These are phyloP conservation scores for Mycena rebaudengoi DNA, from an alignment of 768 basidiomycete species.

Conservation along the genomic window DNA sequence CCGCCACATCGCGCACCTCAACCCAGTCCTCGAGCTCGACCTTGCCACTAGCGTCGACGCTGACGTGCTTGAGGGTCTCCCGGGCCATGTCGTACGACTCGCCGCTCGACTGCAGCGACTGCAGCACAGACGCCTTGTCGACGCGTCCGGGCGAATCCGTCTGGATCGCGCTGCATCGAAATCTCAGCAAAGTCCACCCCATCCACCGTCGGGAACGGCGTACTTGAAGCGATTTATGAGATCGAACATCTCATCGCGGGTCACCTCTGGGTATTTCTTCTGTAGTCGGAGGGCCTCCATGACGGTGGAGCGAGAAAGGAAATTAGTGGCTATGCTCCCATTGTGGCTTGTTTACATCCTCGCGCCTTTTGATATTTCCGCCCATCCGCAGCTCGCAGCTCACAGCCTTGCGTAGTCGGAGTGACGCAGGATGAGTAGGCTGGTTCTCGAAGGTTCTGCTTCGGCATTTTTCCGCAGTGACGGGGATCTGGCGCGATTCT, in stretches of 20 bases:
- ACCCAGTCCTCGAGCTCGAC: slow-evolving; percentile 99
- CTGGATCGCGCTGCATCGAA: slow-evolving; percentile 65
- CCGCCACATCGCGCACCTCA: slow-evolving; percentile 92
- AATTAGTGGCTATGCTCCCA: slow-evolving; percentile 13
- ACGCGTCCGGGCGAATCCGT: slow-evolving; percentile 86
- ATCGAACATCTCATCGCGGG: slow-evolving; percentile 93
- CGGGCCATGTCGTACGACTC: slow-evolving; percentile 91
- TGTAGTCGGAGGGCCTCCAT: slow-evolving; percentile 88
- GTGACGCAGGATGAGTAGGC: too few species aligned
- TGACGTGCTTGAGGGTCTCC: slow-evolving; percentile 93
- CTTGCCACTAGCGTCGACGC: slow-evolving; percentile 93
- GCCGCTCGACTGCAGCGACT: slow-evolving; percentile 79
- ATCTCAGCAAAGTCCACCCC: slow-evolving; percentile 18
- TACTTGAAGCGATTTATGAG: slow-evolving; percentile 97
- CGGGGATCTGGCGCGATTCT: too few species aligned
- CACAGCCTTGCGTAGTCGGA: too few species aligned
- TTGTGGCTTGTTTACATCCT: neutral
- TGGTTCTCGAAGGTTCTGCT: too few species aligned
- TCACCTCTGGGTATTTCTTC: slow-evolving; percentile 91
- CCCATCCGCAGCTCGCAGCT: neutral
- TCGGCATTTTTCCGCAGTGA: too few species aligned
- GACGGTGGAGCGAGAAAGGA: slow-evolving; percentile 38
- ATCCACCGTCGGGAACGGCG: slow-evolving; percentile 40
- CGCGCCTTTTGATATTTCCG: neutral
- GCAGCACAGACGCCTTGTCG: slow-evolving; percentile 83